Conservation (phyloP, 441 rosid genomes). For the Aquilaria agallochum region DNA sequence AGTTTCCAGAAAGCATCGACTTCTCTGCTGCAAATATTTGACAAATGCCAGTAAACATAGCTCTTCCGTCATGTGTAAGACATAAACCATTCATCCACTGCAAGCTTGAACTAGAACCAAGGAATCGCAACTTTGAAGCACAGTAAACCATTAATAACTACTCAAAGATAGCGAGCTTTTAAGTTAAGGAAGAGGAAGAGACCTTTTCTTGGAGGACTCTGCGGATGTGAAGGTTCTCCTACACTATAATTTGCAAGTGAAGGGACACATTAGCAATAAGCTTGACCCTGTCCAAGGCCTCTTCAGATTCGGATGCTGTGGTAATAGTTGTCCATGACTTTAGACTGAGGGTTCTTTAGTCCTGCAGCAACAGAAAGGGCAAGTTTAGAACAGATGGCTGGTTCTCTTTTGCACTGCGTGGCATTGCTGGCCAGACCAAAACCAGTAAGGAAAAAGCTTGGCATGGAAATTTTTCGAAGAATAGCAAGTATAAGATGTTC, state of each 20-base stretch:
- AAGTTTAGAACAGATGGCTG: constrained; percentile 28
- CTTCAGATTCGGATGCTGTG: constrained; percentile 17
- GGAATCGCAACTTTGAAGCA: constrained; percentile 7
- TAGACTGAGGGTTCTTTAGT: constrained; percentile 21
- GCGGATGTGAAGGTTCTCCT: constrained; percentile 16
- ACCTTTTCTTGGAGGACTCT: constrained; percentile 33
- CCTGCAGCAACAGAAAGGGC: constrained; percentile 26
- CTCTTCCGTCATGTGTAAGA: not conserved
- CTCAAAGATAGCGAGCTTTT: not conserved
- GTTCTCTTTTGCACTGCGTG: constrained; percentile 32
- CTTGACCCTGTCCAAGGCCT: constrained; percentile 12
- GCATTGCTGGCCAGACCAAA: constrained; percentile 37
- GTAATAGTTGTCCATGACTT: constrained; percentile 12
- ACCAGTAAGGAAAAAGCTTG: not conserved
- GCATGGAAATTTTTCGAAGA: not conserved
- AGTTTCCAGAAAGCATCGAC: constrained; percentile 23
- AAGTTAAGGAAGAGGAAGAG: too few species aligned
- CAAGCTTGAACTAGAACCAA: constrained; percentile 12
- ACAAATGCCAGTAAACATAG: constrained; percentile 23
- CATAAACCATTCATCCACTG: constrained; percentile 2
- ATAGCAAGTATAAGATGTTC: too few species aligned
- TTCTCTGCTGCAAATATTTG: constrained; percentile 38
- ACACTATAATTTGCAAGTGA: constrained; percentile 21
- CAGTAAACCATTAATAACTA: constrained; percentile 5
- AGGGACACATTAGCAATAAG: constrained; percentile 23